These are phyloP conservation scores for Paecilomyces dactylethromorphus DNA, from an alignment of 2,329 filamentous ascomycete genomes.

Conservation along the genomic window DNA sequence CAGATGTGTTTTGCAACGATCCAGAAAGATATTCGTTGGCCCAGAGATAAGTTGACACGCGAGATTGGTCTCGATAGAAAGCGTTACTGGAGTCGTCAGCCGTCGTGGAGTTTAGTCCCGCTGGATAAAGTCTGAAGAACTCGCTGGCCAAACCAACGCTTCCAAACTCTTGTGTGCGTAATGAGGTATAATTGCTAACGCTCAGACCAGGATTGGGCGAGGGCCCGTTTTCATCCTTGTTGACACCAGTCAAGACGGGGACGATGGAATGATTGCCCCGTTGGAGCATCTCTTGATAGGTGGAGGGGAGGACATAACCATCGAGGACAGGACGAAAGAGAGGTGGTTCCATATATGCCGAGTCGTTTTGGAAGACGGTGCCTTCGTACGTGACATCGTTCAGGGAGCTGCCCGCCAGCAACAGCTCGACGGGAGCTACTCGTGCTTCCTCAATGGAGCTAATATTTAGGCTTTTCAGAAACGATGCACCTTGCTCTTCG, in stretches of 20 bases:
- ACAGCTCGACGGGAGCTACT: conserved; percentile 24
- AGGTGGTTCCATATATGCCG: conserved; percentile 14
- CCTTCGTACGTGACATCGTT: conserved; percentile 14
- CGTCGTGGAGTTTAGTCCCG: conserved; percentile 12
- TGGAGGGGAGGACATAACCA: conserved; percentile 19
- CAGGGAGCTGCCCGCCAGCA: conserved; percentile 20
- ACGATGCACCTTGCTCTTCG: conserved; percentile 18
- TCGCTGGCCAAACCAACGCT: conserved; percentile 4
- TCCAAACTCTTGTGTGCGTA: conserved; percentile 13
- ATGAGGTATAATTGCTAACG: conserved; percentile 9
- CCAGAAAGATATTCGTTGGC: conserved; percentile 17
- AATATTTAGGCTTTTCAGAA: conserved; percentile 33
- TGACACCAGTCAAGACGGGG: conserved; percentile 23
- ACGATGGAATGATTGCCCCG: conserved; percentile 15
- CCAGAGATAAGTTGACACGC: conserved; percentile 18
- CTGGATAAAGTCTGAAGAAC: conserved; percentile 19
- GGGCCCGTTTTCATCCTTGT: conserved; percentile 18
- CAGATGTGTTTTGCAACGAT: not conserved
- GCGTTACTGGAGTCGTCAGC: conserved; percentile 14
- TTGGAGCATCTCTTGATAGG: conserved; percentile 12
- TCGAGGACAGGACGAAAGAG: conserved; percentile 21
- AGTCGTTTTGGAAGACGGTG: conserved; percentile 15
- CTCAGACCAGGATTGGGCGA: conserved; percentile 5
- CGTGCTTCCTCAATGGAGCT: conserved; percentile 35
- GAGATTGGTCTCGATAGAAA: conserved; percentile 15